Evolutionary conservation across 1,284 basidiomycete genomes (phyloP), one percentile per base, ranked within the genome.

Genomic region (Sanguinoderma infundibulare): DNA sequence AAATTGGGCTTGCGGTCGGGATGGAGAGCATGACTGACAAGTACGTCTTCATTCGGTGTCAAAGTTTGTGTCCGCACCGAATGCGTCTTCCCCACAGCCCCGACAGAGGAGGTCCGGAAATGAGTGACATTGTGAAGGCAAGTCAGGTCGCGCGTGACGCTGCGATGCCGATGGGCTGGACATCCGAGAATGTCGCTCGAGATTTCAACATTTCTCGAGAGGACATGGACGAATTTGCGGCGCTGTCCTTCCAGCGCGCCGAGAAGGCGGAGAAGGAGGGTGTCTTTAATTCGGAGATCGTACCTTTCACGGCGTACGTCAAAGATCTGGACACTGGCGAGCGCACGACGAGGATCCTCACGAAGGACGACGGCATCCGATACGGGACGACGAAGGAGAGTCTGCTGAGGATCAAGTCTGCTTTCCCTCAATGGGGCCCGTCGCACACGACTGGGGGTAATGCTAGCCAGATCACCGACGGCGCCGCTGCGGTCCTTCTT

Each of bases 391-490:
- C 92, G 0, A 83, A 87, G 70, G 90, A 91, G 66, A 74, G 73
- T 9, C 79, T 96, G 52, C 71, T 73, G 50, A 92, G 90, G 76
- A 86, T 94, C 67, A 85, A 84, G 59, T 66, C 90, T 5, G 95
- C 95, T 3, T 97, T 96, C 78, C 94, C 94, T 39, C 91, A 96
- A 69, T 96, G 94, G 93, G 89, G 88, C 2, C 87, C 87, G 9
- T 75, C 80, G 1, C 83, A 84, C 46, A 94, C 92, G 17, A 96
- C 94, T 5, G 94, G 92, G n/a, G 94, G 94, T 22, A 97, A 96
- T 76, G 93, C 95, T 24, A 89, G 86, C 66, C 91, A 92, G 72
- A 84, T 96, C 62, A 95, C 95, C 5, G 95, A 97, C 71, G 95
- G 95, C 20, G 93, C 91, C 8, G 94, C 95, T 0, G 91, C 93